Evolutionary conservation across 2,329 filamentous ascomycete genomes (phyloP), one percentile per base, ranked within the genome.

Genomic region (Metarhizium sp.): DNA sequence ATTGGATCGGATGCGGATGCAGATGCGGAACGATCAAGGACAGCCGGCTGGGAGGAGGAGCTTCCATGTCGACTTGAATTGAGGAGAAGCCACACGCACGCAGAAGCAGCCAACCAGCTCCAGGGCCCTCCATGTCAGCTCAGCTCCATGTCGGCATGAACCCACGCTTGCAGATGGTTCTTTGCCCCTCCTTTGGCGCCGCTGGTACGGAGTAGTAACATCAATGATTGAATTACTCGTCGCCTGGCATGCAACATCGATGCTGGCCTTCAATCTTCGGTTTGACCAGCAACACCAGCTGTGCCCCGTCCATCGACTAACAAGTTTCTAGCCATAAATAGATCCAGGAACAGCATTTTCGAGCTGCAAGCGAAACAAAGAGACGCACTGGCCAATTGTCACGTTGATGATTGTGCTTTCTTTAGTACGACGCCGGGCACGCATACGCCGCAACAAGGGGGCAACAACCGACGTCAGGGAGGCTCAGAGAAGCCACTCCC

Each of bases 1-100:
- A 8, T 36, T 32, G 25, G 53, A 50, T 55, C 54, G 54, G 50
- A 55, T 55, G 54, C 54, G 54, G 54, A 52, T 52, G 47, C 42
- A 43, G 45, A 29, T 29, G 25, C 25, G 45, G 45, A 48, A 29
- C 18, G 42, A 40, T 45, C n/a, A 20, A 45, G 16, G n/a, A 16
- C 42, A 20, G 42, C 16, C 20, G 13, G n/a, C 40, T 43, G 14
- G 40, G 6, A 14, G 40, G 6, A 18, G 40, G 40, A 43, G 40
- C 25, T 25, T 25, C 25, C 25, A 25, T 25, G 25, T 25, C 25
- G 25, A 25, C 40, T 43, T 18, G 10, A 43, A 43, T 43, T 43
- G 40, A 43, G 40, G 40, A 43, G 40, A 43, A 43, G 34, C 34
- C 13, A 13, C 34, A 36, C 38, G 14, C 42, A 16, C n/a, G 14